Evolutionary conservation across 495 filamentous ascomycete genomes (phyloP), one percentile per base, ranked within the genome.

Genomic region (Platismatia glauca): DNA sequence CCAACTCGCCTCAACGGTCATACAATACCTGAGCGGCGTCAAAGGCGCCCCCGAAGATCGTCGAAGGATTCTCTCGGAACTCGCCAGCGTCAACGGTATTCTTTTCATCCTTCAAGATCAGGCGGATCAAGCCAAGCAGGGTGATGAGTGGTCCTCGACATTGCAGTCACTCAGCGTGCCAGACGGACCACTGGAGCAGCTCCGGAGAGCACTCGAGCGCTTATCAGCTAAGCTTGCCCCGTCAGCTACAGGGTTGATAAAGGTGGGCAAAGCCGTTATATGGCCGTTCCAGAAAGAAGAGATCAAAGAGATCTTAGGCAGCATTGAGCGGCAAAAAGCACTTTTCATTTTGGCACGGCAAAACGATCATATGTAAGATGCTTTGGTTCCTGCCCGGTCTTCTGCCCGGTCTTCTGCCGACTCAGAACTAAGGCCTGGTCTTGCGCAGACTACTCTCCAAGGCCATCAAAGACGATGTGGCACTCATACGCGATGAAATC

Each of bases 281-380:
- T 63, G 61, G 61, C 61, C 61, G 2, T 58, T 63, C 6, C 31
- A 59, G 55, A n/a, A 37, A 24, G 57, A 39, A 52, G 61, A 63
- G 22, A 53, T 58, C 39, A 48, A 53, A 18, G 41, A 44, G 8
- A 58, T 57, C 9, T 27, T 62, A 11, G 35, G 39, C 4, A 56
- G 41, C 22, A 39, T 62, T 16, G 60, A 55, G 18, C 50, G 60
- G 11, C 29, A 57, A 11, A 62, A 56, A 34, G 33, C 50, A 6
- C 16, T 43, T 5, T 56, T 62, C 1, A 39, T 9, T 11, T 24
- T 62, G 27, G 46, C 60, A 11, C 53, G 50, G 15, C 33, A 55
- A 24, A 35, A 34, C 3, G 60, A 62, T 62, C 60, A 62, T 29
- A 57, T 41, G 60, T 62, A 3, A 62, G 60, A 52, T 52, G 4